These are phyloP conservation scores for Malassezia cuniculi DNA, from an alignment of 1,284 basidiomycete species.

Conservation along the genomic window DNA sequence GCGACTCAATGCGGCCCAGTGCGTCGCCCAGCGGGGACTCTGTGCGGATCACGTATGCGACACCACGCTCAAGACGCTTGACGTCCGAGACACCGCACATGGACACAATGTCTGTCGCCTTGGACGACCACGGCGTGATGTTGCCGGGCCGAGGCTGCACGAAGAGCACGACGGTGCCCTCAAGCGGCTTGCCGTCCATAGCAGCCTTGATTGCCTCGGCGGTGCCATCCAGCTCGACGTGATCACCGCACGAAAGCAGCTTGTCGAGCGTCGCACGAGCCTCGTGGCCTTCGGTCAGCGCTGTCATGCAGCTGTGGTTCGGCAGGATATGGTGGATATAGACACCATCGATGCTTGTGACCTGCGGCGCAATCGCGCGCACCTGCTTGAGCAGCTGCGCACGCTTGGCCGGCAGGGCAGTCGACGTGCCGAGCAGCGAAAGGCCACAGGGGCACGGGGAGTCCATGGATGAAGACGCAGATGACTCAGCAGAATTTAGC, in stretches of 20 bases:
- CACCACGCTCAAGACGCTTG: constrained; percentile 70
- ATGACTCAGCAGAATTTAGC: background rate
- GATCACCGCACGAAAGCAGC: constrained; percentile 78
- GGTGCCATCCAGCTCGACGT: constrained; percentile 52
- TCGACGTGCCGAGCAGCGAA: constrained; percentile 45
- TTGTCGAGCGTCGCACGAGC: constrained; percentile 56
- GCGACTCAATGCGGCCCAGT: constrained; percentile 16
- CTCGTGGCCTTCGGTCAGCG: constrained; percentile 51
- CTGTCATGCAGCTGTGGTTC: constrained; percentile 48
- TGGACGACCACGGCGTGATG: constrained; percentile 90
- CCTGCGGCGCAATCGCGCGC: constrained; percentile 51
- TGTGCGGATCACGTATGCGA: constrained; percentile 59
- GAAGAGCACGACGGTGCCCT: constrained; percentile 21
- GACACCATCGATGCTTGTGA: constrained; percentile 65
- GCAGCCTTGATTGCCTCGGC: constrained; percentile 46
- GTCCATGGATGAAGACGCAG: background rate
- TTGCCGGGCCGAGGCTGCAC: constrained; percentile 45
- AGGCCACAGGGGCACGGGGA: no score
- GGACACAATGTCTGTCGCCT: constrained; percentile 74
- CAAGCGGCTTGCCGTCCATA: constrained; percentile 28
- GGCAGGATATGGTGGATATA: constrained; percentile 75
- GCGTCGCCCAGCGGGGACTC: constrained; percentile 23
- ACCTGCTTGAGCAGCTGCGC: constrained; percentile 57
- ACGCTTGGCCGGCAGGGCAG: constrained; percentile 52
- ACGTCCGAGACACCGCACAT: constrained; percentile 68